Base-by-base conservation (phyloP, 768 basidiomycete genomes). In the Termitomyces sp. region DNA sequence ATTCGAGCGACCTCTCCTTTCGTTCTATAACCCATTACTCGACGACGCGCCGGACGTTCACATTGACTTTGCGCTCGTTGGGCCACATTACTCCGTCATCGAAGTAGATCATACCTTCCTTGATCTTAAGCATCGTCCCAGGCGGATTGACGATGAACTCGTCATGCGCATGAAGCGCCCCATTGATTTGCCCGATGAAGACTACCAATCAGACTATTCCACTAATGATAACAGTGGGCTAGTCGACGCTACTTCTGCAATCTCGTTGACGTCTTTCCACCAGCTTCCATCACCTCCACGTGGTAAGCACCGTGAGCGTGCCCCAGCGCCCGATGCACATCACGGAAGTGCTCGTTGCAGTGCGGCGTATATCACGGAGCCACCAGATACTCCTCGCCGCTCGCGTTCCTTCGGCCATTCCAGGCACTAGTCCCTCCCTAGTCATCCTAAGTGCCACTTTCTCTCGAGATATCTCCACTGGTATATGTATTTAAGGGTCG, bases 101-200 rank as follows among this genome's bases (percentile, higher is more conserved):
- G 43, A 33, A n/a, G 57, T 50, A 10, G 30, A 38, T 7, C 30
- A 26, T 14, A 13, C 18, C 13, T 16, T n/a, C 13, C 26, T 30
- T 2, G 12, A 23, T 16, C 1, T 30, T 20, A 30, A 33, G 23
- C 48, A 35, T 50, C 56, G 32, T 30, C 53, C 43, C 13, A 28
- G 33, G 26, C 26, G 18, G 16, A 55, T 61, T 6, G 49, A 63
- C 14, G 59, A 63, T 30, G 33, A 47, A 5, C 59, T 63, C 8
- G 50, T 63, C 30, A 10, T 9, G 8, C 48, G 23, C n/a, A 60
- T 63, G 59, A 63, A 61, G 20, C 41, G 32, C 2, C 59, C 62
- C 2, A 40, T 63, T 2, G 56, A 57, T 13, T 12, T 63, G 20
- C 62, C 43, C 20, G 26, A 36, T 28, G 48, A 50, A 35, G 35